phyloP scores from a whole-genome alignment of 495 filamentous ascomycete species.

The Hyaloscypha bicolor region DNA sequence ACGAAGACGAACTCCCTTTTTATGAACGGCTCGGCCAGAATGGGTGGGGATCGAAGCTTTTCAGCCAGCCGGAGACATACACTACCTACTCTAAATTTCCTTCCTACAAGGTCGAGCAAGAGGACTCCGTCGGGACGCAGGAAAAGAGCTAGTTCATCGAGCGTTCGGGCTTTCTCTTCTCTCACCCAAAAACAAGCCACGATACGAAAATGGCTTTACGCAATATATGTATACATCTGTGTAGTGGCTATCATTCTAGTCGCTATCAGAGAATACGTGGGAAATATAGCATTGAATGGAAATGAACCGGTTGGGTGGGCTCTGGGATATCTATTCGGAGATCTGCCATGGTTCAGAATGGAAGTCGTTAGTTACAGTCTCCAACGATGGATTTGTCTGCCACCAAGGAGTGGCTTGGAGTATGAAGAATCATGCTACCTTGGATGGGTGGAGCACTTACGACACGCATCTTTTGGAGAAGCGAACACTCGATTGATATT shows the following conservation, averaged over 20 bases:
- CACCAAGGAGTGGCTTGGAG: slow-evolving; percentile 46
- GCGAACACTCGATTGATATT: slow-evolving; percentile 84
- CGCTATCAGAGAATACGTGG: slow-evolving; percentile 70
- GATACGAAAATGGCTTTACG: slow-evolving; percentile 80
- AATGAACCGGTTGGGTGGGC: slow-evolving; percentile 92
- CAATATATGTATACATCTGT: slow-evolving; percentile 71
- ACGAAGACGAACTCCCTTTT: background rate
- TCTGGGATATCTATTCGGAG: slow-evolving; percentile 84
- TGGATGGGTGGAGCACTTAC: slow-evolving; percentile 62
- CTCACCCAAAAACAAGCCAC: slow-evolving; percentile 78
- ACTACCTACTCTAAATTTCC: slow-evolving; percentile 17
- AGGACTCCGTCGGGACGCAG: slow-evolving; percentile 63
- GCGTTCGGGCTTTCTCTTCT: slow-evolving; percentile 71
- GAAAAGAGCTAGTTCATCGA: slow-evolving; percentile 67
- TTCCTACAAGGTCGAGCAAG: slow-evolving; percentile 23
- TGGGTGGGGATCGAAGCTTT: background rate
- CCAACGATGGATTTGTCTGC: slow-evolving; percentile 76
- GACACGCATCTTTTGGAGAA: slow-evolving; percentile 61
- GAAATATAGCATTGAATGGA: slow-evolving; percentile 63
- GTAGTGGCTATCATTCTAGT: slow-evolving; percentile 66
- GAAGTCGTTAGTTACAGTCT: slow-evolving; percentile 65
- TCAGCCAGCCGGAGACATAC: slow-evolving; percentile 29
- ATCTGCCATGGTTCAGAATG: slow-evolving; percentile 67
- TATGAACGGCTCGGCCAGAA: slow-evolving; percentile 6
- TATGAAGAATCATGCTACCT: slow-evolving; percentile 42